Evolutionary conservation across 2,329 filamentous ascomycete species (phyloP), one percentile per base, ranked within the genome.

Genomic region (Byssothecium circinans): DNA sequence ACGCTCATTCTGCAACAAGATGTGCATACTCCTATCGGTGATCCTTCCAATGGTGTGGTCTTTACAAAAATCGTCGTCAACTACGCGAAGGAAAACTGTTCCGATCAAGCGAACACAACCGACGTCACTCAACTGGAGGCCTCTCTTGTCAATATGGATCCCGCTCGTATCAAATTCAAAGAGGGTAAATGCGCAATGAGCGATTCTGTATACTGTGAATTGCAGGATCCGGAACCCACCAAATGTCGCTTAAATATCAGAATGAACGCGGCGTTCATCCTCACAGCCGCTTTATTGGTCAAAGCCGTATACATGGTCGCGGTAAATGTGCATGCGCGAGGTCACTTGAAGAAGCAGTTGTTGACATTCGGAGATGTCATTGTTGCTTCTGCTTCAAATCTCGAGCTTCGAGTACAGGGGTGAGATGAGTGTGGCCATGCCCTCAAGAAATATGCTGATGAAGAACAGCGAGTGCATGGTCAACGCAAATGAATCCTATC

Each of bases 401-500:
- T 56, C 15, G 60, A 67, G 15, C 45, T 67, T 12, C 57, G 54
- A n/a, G 54, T 68, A 2, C 58, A 62, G 39, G 61, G n/a, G n/a
- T n/a, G n/a, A n/a, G n/a, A n/a, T n/a, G n/a, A n/a, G n/a, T n/a
- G n/a, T n/a, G n/a, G n/a, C n/a, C n/a, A n/a, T n/a, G n/a, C n/a
- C n/a, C n/a, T n/a, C n/a, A n/a, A n/a, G n/a, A n/a, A n/a, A n/a
- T n/a, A n/a, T n/a, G n/a, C n/a, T n/a, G n/a, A n/a, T n/a, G n/a
- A n/a, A n/a, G n/a, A n/a, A n/a, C n/a, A n/a, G 62, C 8, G 64
- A 67, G 41, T 67, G 63, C 25, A 60, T 69, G 58, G 63, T 67
- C n/a, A 65, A 69, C 32, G 61, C 61, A 2, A 48, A 52, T 8
- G 58, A 67, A 17, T 58, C 48, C n/a, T 62, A 59, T 41, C 55